Evolutionary conservation across 148 eudicot species (phyloP).

Genomic region (Arctostaphylos glauca): DNA sequence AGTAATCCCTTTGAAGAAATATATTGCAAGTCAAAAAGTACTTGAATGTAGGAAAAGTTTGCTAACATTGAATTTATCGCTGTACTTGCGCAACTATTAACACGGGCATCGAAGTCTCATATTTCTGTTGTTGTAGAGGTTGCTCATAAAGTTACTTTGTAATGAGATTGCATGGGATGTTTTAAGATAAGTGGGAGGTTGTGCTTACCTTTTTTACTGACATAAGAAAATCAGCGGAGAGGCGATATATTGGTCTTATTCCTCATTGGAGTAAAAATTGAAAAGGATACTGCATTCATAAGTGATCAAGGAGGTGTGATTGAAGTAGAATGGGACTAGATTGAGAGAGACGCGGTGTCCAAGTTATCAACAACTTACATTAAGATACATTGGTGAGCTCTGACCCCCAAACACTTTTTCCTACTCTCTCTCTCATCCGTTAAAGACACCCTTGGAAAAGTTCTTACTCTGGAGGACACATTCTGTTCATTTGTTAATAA

Average conservation of each 20-base stretch:
- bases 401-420: conserved; percentile 5
- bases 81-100: background rate
- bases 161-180: background rate
- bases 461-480: background rate
- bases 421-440: background rate
- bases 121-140: background rate
- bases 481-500: background rate
- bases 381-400: background rate
- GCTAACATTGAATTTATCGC: background rate
- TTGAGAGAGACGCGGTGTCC: background rate
- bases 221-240: background rate
- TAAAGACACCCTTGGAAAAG: background rate
- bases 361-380: background rate
- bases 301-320: background rate
- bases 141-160: conserved; percentile 2
- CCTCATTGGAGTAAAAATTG: background rate
- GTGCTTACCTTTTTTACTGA: background rate
- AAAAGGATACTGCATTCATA: background rate
- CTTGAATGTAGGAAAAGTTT: background rate
- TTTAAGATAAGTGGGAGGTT: background rate
- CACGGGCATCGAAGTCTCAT: background rate
- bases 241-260: background rate
- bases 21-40: background rate
- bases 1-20: background rate
- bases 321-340: background rate